Percentiles rank a stretch among this genome's conserved stretches.
These are phyloP conservation scores for Bolboschoenoplectus hybrid DNA, from an alignment of 202 grass and related monocot genomes.

Conservation along the genomic window DNA sequence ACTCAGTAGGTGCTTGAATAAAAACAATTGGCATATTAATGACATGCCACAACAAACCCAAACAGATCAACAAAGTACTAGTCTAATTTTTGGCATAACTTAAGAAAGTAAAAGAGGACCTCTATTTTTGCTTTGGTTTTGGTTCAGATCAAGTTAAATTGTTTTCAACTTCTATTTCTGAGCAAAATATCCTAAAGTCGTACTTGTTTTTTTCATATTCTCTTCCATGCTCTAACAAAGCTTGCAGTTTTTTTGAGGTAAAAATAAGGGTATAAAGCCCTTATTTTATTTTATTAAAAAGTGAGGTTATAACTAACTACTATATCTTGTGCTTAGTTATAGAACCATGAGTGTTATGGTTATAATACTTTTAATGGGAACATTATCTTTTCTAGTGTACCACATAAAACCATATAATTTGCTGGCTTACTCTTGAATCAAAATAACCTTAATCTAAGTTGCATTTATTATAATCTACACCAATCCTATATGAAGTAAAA, in stretches of 20 bases:
- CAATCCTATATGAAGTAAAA: not conserved
- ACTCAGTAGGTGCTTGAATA: not conserved
- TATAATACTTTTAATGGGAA: not conserved
- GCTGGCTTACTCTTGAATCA: not conserved
- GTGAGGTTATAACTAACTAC: not conserved
- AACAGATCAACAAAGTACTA: not conserved
- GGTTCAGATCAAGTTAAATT: not conserved
- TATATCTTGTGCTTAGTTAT: not conserved
- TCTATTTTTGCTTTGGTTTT: not conserved
- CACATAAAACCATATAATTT: constrained; percentile 3
- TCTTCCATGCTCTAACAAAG: not conserved
- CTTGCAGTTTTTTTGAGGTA: too few species aligned
- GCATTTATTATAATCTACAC: not conserved
- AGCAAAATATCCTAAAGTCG: not conserved
- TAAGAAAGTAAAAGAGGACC: not conserved
- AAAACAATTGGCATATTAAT: not conserved
- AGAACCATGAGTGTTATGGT: not conserved
- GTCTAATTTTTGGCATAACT: not conserved
- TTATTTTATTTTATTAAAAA: too few species aligned
- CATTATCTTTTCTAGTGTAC: not conserved
- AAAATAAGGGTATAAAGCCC: too few species aligned
- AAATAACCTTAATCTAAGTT: not conserved
- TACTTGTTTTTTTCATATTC: too few species aligned
- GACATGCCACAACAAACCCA: not conserved
- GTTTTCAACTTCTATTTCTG: not conserved